Evolutionary conservation across 352 stramenopile genomes (phyloP).

Genomic region (Phytopythium mirpurense): DNA sequence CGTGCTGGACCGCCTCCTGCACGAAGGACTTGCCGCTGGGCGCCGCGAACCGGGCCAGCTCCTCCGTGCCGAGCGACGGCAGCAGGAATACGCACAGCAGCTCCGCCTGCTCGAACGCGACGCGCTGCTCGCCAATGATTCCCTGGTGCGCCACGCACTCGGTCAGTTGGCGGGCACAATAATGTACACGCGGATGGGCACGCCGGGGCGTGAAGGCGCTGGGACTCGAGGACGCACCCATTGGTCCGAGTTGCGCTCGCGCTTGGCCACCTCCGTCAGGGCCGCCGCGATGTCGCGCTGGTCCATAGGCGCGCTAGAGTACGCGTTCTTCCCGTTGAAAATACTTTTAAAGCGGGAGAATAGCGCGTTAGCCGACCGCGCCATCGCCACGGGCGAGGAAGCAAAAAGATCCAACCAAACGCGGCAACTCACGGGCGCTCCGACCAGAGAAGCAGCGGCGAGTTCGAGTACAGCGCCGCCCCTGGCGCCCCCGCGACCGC

Average conservation of each 20-base stretch:
- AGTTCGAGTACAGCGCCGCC: conserved; percentile 35
- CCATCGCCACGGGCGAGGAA: neutral
- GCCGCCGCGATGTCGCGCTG: conserved; percentile 27
- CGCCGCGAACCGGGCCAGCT: conserved; percentile 34
- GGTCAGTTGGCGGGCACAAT: neutral
- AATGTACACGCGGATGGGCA: too few species aligned
- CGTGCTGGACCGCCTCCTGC: conserved; percentile 32
- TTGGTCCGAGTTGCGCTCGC: conserved; percentile 24
- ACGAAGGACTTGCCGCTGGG: conserved; percentile 30
- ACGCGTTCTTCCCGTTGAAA: conserved; percentile 36
- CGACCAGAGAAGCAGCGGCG: conserved; percentile 67
- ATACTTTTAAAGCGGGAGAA: conserved; percentile 22
- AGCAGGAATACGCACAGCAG: conserved; percentile 57
- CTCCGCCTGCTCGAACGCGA: conserved; percentile 21
- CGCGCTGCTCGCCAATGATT: conserved; percentile 24
- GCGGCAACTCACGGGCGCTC: conserved; percentile 35
- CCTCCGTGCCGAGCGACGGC: conserved; percentile 30
- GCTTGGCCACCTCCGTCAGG: conserved; percentile 21
- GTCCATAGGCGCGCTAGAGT: conserved; percentile 42
- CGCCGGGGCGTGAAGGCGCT: too few species aligned
- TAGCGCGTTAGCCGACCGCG: neutral
- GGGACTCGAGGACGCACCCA: conserved; percentile 18
- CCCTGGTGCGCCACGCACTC: conserved; percentile 12
- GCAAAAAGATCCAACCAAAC: conserved; percentile 3
- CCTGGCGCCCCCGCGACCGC: conserved; percentile 7